A percentile compares a stretch with the other conserved stretches of the same genome.
These are phyloP conservation scores for Collybia mongolica DNA, from an alignment of 768 basidiomycete genomes.

Conservation along the genomic window DNA sequence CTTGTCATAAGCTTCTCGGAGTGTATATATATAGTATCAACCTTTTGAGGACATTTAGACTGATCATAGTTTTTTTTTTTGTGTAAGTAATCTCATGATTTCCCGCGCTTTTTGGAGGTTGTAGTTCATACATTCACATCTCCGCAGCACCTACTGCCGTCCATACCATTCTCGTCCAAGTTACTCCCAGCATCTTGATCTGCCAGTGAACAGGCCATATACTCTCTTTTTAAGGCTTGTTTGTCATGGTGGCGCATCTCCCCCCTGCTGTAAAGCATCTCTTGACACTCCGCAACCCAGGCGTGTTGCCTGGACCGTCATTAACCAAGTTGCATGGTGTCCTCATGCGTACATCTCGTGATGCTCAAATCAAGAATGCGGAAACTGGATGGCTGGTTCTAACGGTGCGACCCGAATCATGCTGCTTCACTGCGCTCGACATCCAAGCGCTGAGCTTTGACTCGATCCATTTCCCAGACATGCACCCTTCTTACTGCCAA, in stretches of 20 bases:
- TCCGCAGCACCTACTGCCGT: too few relatives aligned
- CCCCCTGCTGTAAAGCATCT: constrained; percentile 72
- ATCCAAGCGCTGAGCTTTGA: neutral
- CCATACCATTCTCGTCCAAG: too few relatives aligned
- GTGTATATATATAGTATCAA: too few relatives aligned
- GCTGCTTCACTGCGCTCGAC: constrained; percentile 5
- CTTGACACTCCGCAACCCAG: constrained; percentile 64
- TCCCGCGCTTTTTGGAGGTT: too few relatives aligned
- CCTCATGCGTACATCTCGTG: constrained; percentile 59
- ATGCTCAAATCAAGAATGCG: constrained; percentile 62
- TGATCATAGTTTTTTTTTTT: too few relatives aligned
- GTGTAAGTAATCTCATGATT: too few relatives aligned
- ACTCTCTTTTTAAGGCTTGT: too few relatives aligned
- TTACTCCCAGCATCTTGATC: too few relatives aligned
- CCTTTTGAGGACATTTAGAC: too few relatives aligned
- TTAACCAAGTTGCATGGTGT: constrained; percentile 49
- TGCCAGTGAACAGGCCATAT: too few relatives aligned
- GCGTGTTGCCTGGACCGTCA: constrained; percentile 57
- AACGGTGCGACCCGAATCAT: constrained; percentile 42
- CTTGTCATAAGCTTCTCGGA: neutral
- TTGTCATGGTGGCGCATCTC: constrained; percentile 44
- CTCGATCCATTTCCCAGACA: constrained; percentile 46
- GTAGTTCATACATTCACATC: too few relatives aligned
- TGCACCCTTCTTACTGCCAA: constrained; percentile 84
- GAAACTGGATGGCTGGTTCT: constrained; percentile 83